A percentile compares a stretch with the other conserved stretches of the same genome.
Evolutionary conservation across 2,329 filamentous ascomycete genomes (phyloP).

Genomic region (Penicillium sp.): DNA sequence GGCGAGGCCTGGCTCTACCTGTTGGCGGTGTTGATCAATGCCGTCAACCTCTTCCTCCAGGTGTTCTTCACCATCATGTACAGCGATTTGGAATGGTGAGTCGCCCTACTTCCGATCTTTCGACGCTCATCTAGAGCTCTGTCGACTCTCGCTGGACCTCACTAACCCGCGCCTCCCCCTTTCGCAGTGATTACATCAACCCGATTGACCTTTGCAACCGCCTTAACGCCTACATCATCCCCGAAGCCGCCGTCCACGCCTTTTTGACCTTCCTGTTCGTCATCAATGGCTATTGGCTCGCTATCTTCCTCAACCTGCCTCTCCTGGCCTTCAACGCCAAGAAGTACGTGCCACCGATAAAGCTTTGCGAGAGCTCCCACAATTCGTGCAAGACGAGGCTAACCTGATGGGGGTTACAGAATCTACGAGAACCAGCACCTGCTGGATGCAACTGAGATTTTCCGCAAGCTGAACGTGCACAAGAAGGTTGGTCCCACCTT

Average conservation of each 20-base stretch:
- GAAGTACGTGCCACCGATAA: conserved; percentile 67
- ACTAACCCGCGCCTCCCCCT: conserved; percentile 26
- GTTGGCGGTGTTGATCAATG: conserved; percentile 96
- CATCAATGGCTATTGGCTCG: conserved; percentile 98
- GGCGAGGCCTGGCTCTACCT: conserved; percentile 98
- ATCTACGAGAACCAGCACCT: conserved; percentile 97
- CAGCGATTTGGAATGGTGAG: conserved; percentile 97
- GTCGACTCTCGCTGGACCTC: neutral
- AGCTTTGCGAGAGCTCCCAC: neutral
- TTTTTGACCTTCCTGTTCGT: conserved; percentile 95
- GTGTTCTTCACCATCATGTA: conserved; percentile 99
- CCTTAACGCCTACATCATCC: conserved; percentile 98
- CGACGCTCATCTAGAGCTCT: neutral
- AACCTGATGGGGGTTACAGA: conserved; percentile 51
- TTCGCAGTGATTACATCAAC: conserved; percentile 93
- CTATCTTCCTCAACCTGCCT: conserved; percentile 86
- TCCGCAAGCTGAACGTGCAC: conserved; percentile 97
- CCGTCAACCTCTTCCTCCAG: conserved; percentile 98
- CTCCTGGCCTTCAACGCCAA: conserved; percentile 92
- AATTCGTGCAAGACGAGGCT: conserved; percentile 10
- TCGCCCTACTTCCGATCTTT: conserved; percentile 21
- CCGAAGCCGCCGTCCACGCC: conserved; percentile 94
- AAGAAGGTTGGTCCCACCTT: conserved; percentile 70
- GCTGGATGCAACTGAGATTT: conserved; percentile 96
- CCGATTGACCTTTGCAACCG: conserved; percentile 99